Evolutionary conservation across 768 basidiomycete species (phyloP), one percentile per base, ranked within the genome.

Genomic region (Termitomyces sp.): DNA sequence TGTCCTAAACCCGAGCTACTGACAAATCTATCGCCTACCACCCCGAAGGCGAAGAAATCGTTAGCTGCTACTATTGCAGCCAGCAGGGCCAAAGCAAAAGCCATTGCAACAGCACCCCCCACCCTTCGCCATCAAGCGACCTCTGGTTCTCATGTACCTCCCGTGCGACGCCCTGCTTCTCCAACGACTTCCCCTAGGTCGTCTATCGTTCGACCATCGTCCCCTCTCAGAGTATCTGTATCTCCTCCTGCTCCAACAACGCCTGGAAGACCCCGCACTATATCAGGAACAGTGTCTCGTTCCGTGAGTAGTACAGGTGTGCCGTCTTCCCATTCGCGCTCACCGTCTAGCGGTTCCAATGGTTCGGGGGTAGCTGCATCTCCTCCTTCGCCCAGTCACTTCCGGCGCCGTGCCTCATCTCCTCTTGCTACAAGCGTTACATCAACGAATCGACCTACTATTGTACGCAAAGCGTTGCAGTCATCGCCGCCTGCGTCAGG

Each of bases 31-130:
- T 73, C 79, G 31, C 77, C 81, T 3, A 69, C 77, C 3, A 82
- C 82, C 8, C 83, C 87, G 16, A 82, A 82, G 50, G 69, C 70
- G 53, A 94, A 93, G 74, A 94, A 94, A 71, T 83, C 83, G 44
- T 77, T 95, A 54, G 87, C 90, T 40, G 90, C 93, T 9, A 85
- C 91, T 23, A 90, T 95, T 64, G 94, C 94, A 40, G 92, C 94
- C 21, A 95, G 90, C 67, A 82, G 93, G 23, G 91, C 89, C 16
- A 95, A 92, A 68, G 90, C 91, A 16, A 92, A 86, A 65, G 87
- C 83, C 21, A 91, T 91, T 59, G 90, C 92, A 2, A 86, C 79
- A 32, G 89, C 90, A 9, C 92, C 92, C 19, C 92, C 92, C 4
- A 82, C 82, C 50, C 76, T 91, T 48, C 81, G 87, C 52, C 92